A percentile compares a stretch with the other conserved stretches of the same genome.
Conservation (phyloP, 2,329 filamentous ascomycete genomes). For the Pseudopithomyces maydicus region DNA sequence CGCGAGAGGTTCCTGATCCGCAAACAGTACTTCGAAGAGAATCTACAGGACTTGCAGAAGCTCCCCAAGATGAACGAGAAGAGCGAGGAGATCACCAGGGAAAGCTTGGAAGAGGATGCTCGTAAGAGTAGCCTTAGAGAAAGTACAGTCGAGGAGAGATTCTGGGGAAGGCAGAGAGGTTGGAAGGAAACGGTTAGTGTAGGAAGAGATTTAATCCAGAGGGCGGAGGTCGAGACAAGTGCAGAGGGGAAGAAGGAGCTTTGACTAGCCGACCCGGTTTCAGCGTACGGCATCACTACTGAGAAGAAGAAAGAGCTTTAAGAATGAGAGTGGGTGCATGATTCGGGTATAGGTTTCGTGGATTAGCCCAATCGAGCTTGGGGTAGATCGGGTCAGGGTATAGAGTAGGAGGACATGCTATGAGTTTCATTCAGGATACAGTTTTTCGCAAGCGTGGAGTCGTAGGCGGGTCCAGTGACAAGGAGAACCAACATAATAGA, state of each 20-base stretch:
- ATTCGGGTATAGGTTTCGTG: too few relatives aligned
- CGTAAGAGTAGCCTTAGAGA: slow-evolving; percentile 46
- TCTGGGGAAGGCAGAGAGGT: neutral
- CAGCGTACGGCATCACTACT: neutral
- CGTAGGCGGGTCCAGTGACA: too few relatives aligned
- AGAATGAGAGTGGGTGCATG: too few relatives aligned
- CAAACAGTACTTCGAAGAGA: slow-evolving; percentile 78
- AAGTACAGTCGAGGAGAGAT: slow-evolving; percentile 46
- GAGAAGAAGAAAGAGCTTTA: neutral
- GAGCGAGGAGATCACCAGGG: slow-evolving; percentile 65
- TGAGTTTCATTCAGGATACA: too few relatives aligned
- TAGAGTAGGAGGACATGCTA: too few relatives aligned
- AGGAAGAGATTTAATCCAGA: slow-evolving; percentile 13
- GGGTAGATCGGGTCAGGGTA: too few relatives aligned
- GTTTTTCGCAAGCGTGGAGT: too few relatives aligned
- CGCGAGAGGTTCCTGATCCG: slow-evolving; percentile 80
- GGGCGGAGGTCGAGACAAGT: slow-evolving; percentile 12
- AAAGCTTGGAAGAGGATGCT: slow-evolving; percentile 65
- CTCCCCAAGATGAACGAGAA: slow-evolving; percentile 48
- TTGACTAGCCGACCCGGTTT: neutral
- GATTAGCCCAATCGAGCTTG: too few relatives aligned
- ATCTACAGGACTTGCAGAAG: slow-evolving; percentile 61
- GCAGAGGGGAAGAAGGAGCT: slow-evolving; percentile 22
- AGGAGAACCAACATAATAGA: too few relatives aligned
- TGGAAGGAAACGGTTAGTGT: slow-evolving; percentile 6